Conservation (phyloP, 495 filamentous ascomycete species). For the Friedmanniomyces endolithicus region DNA sequence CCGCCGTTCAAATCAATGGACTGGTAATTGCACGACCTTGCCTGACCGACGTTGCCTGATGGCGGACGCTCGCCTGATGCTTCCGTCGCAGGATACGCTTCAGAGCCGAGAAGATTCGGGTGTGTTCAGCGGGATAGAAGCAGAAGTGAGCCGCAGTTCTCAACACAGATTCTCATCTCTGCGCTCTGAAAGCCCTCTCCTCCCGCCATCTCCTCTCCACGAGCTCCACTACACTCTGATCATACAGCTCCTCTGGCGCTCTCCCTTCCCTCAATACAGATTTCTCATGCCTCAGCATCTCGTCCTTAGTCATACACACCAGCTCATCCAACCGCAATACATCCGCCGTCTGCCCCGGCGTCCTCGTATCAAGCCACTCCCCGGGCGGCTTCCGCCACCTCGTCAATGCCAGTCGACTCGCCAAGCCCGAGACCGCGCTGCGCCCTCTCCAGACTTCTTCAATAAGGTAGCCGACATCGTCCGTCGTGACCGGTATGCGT, state of each 20-base stretch:
- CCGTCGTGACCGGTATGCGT: constrained; percentile 59
- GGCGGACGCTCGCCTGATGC: too few relatives aligned
- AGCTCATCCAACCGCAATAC: constrained; percentile 55
- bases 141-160: too few relatives aligned
- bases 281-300: constrained; percentile 67
- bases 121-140: too few relatives aligned
- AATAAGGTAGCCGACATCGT: constrained; percentile 72
- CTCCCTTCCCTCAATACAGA: constrained; percentile 62
- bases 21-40: too few relatives aligned
- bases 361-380: constrained; percentile 28
- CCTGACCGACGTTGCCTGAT: too few relatives aligned
- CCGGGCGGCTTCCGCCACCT: constrained; percentile 54
- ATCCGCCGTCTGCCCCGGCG: constrained; percentile 54
- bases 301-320: constrained; percentile 95
- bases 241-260: constrained; percentile 60
- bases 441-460: constrained; percentile 82
- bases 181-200: constrained; percentile 34
- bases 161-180: neutral
- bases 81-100: too few relatives aligned
- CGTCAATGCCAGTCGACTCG: constrained; percentile 61
- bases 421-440: constrained; percentile 68
- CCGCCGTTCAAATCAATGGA: too few relatives aligned
- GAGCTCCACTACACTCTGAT: constrained; percentile 44
- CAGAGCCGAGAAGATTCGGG: too few relatives aligned
- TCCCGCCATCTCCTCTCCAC: constrained; percentile 54